Evolutionary conservation across 805 yeast species (phyloP), one percentile per base, ranked within the genome.

Genomic region (Ogataea neopini): DNA sequence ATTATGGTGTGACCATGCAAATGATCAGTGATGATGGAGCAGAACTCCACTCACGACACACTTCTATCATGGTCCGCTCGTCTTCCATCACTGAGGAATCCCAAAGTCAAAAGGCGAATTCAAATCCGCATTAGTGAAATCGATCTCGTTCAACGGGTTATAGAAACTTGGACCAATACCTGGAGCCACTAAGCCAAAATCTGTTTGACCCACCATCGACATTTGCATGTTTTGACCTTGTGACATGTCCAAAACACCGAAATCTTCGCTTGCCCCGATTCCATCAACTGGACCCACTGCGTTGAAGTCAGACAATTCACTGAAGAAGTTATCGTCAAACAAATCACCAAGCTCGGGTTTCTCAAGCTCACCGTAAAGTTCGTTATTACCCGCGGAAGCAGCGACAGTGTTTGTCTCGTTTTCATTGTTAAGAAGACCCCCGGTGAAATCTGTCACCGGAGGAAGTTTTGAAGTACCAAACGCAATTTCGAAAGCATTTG

Each of bases 71-170:
- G 11, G 28, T 25, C 10, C 28, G 28, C 28, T 25, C 28, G 28
- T 36, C 33, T 34, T 25, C 32, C 28, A n/a, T 41, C 32, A 29
- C 32, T 29, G 4, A 7, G 10, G 14, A 28, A 28, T n/a, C 34
- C 34, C 34, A n/a, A 8, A 13, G 11, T 56, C 65, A 30, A 60
- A 54, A 45, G 58, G 61, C 14, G 63, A 51, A 34, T 55, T 61
- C 26, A 67, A 43, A 52, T 68, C 72, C 32, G 64, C 73, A 48
- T 68, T 67, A 6, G 73, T 68, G 48, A 68, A 68, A 52, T 68
- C 73, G 40, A 68, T 67, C 53, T 68, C 73, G 42, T 67, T 66
- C 17, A 66, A 49, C 7, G 70, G 64, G 42, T 66, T 66, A 50
- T 62, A 66, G 40, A 52, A 52, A 17, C 36, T 18, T 6, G 51